Percentiles rank a stretch among this genome's conserved stretches.
Evolutionary conservation across 306 rosid genomes (phyloP).

Genomic region (Benincasa hispida): DNA sequence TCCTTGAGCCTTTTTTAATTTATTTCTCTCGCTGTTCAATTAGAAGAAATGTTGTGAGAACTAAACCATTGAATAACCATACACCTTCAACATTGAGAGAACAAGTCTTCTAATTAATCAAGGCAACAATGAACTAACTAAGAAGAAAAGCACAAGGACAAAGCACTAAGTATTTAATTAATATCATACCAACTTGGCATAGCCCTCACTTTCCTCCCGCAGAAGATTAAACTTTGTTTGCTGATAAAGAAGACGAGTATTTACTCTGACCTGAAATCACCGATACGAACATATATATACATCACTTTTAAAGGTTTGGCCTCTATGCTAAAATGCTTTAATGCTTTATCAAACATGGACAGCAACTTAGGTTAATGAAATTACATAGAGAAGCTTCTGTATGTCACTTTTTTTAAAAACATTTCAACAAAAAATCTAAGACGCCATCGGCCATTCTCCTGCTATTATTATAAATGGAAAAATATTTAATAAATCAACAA

Average conservation of each 20-base stretch:
- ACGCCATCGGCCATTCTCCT: neutral
- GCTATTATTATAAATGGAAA: neutral
- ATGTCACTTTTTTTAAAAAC: neutral
- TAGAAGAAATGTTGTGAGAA: neutral
- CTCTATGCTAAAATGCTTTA: neutral
- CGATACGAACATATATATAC: slow-evolving; percentile 6
- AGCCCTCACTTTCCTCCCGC: slow-evolving; percentile 99
- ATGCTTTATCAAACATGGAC: neutral
- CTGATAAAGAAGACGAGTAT: slow-evolving; percentile 94
- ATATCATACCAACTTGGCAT: slow-evolving; percentile 82
- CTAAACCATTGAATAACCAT: neutral
- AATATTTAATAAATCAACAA: neutral
- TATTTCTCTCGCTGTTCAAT: neutral
- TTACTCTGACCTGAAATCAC: slow-evolving; percentile 84
- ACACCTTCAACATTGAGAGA: neutral
- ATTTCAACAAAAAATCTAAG: neutral
- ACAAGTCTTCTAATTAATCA: neutral
- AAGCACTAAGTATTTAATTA: neutral
- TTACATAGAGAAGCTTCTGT: neutral
- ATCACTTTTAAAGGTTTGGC: slow-evolving; percentile 9
- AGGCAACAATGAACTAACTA: neutral
- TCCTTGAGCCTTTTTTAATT: neutral
- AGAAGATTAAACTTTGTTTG: slow-evolving; percentile 98
- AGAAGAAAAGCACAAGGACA: neutral
- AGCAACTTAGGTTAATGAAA: neutral